phyloP scores from a whole-genome alignment of 2,329 filamentous ascomycete genomes.

The Botryotinia calthae region DNA sequence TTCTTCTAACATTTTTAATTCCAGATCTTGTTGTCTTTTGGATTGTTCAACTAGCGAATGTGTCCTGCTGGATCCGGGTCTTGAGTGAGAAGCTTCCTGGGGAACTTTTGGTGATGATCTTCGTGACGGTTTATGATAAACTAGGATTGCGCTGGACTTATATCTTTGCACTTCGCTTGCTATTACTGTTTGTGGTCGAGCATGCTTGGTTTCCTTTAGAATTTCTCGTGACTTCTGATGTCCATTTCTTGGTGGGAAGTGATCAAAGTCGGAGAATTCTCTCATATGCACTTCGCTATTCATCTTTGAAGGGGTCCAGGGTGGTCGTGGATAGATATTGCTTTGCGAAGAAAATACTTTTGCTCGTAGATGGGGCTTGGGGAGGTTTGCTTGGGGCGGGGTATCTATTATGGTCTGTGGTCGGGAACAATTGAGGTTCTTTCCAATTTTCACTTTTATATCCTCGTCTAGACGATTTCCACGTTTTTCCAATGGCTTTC shows the following conservation, averaged over 20 bases:
- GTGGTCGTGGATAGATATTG: rapidly evolving
- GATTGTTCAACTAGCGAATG: neutral
- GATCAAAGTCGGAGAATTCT: neutral
- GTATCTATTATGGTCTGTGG: too few species aligned
- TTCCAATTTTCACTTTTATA: too few species aligned
- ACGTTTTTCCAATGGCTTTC: too few species aligned
- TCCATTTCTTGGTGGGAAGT: neutral
- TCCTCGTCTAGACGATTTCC: too few species aligned
- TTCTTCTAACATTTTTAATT: rapidly evolving
- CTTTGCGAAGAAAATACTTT: neutral
- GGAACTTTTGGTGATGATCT: too few species aligned
- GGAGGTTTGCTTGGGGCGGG: too few species aligned
- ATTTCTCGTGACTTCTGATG: neutral
- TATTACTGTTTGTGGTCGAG: neutral
- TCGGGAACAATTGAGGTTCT: too few species aligned
- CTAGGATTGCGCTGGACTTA: rapidly evolving
- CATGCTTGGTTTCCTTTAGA: neutral
- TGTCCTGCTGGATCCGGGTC: neutral
- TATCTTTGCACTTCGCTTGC: neutral
- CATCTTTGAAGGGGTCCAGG: neutral
- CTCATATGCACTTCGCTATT: neutral
- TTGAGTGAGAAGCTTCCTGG: too few species aligned
- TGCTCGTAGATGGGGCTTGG: too few species aligned
- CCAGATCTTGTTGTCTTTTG: rapidly evolving
- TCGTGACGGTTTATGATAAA: neutral